A percentile compares a stretch with the other conserved stretches of the same genome.
Conservation (phyloP, 2,329 filamentous ascomycete species). For the Penicillium hordei region DNA sequence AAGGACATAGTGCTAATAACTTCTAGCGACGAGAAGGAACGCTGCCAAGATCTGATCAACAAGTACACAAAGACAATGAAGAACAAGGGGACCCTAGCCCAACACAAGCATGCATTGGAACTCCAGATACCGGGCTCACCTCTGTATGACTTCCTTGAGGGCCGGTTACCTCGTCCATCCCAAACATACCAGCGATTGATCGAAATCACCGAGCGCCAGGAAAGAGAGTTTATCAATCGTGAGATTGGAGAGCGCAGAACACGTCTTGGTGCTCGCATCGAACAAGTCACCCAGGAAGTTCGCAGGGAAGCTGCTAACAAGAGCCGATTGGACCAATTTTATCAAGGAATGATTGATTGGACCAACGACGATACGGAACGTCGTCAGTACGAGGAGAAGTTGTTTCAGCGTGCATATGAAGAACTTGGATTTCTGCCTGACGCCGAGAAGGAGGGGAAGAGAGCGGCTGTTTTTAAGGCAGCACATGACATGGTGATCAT, state of each 20-base stretch:
- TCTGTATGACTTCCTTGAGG: slow-evolving; percentile 79
- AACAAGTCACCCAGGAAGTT: slow-evolving; percentile 80
- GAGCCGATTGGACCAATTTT: slow-evolving; percentile 77
- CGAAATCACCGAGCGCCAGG: slow-evolving; percentile 78
- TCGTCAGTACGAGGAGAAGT: slow-evolving; percentile 84
- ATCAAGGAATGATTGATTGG: slow-evolving; percentile 86
- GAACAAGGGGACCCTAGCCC: slow-evolving; percentile 66
- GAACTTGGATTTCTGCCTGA: slow-evolving; percentile 66
- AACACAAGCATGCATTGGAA: slow-evolving; percentile 74
- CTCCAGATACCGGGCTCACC: slow-evolving; percentile 77
- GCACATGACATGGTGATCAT: slow-evolving; percentile 95
- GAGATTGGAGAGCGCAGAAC: slow-evolving; percentile 88
- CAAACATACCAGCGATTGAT: slow-evolving; percentile 80
- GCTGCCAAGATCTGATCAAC: slow-evolving; percentile 66
- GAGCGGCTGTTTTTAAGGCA: slow-evolving; percentile 70
- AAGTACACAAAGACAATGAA: slow-evolving; percentile 76
- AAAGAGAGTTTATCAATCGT: slow-evolving; percentile 84
- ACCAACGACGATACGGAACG: slow-evolving; percentile 79
- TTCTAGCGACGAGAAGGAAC: slow-evolving; percentile 56
- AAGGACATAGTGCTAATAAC: slow-evolving; percentile 15
- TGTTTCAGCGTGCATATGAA: slow-evolving; percentile 78
- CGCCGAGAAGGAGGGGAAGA: slow-evolving; percentile 68
- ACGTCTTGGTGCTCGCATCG: slow-evolving; percentile 77
- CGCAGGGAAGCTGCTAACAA: slow-evolving; percentile 77
- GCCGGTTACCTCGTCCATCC: slow-evolving; percentile 74